Evolutionary conservation across 345 rosid species (phyloP), one percentile per base, ranked within the genome.

Genomic region (Salix exigua): DNA sequence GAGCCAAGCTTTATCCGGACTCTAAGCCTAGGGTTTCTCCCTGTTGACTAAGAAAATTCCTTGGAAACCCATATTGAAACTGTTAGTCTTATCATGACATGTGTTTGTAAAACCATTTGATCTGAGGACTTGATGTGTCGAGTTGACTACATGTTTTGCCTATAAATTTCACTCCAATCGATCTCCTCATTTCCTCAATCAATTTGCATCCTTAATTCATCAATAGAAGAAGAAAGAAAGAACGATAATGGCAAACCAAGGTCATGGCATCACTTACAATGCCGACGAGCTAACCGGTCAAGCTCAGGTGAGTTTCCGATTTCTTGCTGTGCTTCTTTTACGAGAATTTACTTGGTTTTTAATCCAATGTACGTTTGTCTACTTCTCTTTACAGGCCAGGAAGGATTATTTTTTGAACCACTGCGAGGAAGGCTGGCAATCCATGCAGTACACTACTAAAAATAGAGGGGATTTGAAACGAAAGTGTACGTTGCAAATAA

Each of bases 211-310:
- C 17, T 21, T 31, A 16, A 55, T 38, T 63, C 58, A 42, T 16
- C 19, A 26, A 1, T 9, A 35, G 42, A 46, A 67, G 35, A n/a
- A 66, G 6, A 4, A 12, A 58, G 4, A 44, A 21, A 12, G 68
- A 35, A 5, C 37, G 37, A 76, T 40, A 53, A 75, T 70, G 79
- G 83, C 73, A 76, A 51, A 25, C 66, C 61, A 17, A 21, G 71
- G 30, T 51, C 68, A 70, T 12, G 58, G 35, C 35, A 42, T 60
- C 42, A 35, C 51, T 23, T n/a, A 11, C 53, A 26, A 2, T 17
- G 81, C 64, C 19, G 60, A 37, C 8, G 60, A 78, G n/a, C 6
- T 66, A 19, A 31, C 28, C 17, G 72, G 80, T 30, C 75, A 73
- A 17, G 71, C 50, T 51, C 77, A 76, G 79, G 83, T 80, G 38